Conservation (phyloP, 768 basidiomycete species). For the Russula olivacea region DNA sequence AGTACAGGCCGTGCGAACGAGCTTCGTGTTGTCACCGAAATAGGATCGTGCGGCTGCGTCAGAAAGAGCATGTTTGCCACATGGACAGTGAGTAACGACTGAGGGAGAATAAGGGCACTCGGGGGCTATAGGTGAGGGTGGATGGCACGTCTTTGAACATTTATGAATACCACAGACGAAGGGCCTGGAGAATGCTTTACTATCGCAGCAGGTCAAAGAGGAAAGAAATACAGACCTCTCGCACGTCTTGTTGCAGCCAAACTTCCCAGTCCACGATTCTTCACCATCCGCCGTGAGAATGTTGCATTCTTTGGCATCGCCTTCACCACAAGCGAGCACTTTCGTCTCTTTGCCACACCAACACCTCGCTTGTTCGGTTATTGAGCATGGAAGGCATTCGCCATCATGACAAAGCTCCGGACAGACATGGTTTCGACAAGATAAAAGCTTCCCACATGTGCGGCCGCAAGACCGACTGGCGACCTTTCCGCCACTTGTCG, state of each 20-base stretch:
- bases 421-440: conserved; percentile 72
- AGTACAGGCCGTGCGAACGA: conserved; percentile 45
- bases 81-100: conserved; percentile 70
- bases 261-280: conserved; percentile 59
- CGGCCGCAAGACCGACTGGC: conserved; percentile 36
- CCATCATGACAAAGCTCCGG: conserved; percentile 68
- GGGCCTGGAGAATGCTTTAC: conserved; percentile 34
- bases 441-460: conserved; percentile 42
- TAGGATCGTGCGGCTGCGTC: conserved; percentile 31
- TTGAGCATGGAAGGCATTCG: conserved; percentile 58
- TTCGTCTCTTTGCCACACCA: conserved; percentile 73
- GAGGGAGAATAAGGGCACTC: conserved; percentile 71
- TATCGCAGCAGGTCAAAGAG: background rate
- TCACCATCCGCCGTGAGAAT: conserved; percentile 36
- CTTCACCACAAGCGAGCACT: conserved; percentile 60
- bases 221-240: conserved; percentile 39
- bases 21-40: conserved; percentile 39
- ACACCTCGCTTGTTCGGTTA: conserved; percentile 52
- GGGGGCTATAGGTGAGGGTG: conserved; percentile 51
- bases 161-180: conserved; percentile 76
- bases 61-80: conserved; percentile 58
- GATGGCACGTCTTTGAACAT: conserved; percentile 74
- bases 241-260: conserved; percentile 56
- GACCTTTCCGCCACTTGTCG: conserved; percentile 23
- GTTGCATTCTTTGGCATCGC: conserved; percentile 39